Evolutionary conservation across 306 rosid species (phyloP).

Genomic region (Senna tora): DNA sequence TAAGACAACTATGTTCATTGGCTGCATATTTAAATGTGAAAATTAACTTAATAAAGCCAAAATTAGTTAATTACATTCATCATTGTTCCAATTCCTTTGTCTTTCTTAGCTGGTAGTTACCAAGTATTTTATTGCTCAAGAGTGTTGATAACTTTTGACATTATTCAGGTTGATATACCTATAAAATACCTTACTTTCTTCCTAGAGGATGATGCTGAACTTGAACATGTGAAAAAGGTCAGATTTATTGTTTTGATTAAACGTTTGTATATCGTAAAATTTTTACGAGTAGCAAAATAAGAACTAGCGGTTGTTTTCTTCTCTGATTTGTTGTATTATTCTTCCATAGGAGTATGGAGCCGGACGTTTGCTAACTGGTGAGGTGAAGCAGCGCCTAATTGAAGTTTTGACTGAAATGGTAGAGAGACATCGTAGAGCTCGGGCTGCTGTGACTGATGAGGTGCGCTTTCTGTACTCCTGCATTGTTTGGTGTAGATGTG

Average conservation of each 20-base stretch:
- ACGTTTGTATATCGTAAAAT: neutral
- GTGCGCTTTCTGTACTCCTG: constrained; percentile 49
- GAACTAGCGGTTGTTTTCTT: constrained; percentile 15
- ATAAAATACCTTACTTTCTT: constrained; percentile 80
- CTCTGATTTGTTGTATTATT: constrained; percentile 26
- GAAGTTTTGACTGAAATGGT: constrained; percentile 76
- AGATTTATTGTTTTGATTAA: constrained; percentile 15
- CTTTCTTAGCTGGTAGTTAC: neutral
- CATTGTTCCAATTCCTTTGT: neutral
- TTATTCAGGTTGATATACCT: constrained; percentile 90
- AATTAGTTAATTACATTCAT: neutral
- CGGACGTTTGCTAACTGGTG: constrained; percentile 93
- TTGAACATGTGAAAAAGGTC: constrained; percentile 72
- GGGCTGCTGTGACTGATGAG: constrained; percentile 92
- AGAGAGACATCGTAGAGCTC: constrained; percentile 84
- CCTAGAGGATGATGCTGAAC: constrained; percentile 83
- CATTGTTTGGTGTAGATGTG: neutral
- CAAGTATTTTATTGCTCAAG: constrained; percentile 27
- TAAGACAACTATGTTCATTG: neutral
- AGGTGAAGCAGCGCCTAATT: constrained; percentile 78
- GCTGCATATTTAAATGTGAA: neutral
- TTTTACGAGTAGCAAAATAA: constrained; percentile 13
- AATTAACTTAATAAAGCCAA: neutral
- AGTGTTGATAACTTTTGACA: constrained; percentile 12
- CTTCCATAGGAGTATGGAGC: constrained; percentile 74